Conservation (phyloP, 176 grass and related monocot genomes). For the Poa pratensis region DNA sequence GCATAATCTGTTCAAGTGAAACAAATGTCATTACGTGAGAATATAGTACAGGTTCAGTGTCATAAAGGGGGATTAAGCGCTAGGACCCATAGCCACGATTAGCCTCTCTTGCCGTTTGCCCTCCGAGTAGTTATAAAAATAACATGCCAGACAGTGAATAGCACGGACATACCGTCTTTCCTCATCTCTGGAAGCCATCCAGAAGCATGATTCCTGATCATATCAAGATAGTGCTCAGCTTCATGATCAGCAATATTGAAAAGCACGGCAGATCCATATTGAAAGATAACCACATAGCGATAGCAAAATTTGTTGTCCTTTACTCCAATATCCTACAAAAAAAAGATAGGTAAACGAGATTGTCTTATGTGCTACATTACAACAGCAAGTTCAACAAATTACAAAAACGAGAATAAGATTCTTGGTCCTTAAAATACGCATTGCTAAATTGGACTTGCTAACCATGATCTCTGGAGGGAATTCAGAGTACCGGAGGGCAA, state of each 20-base stretch:
- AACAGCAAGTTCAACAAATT: neutral
- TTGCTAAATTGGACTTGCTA: slow-evolving; percentile 32
- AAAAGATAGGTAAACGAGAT: neutral
- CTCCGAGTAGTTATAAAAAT: neutral
- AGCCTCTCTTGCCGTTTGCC: neutral
- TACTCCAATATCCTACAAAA: slow-evolving; percentile 64
- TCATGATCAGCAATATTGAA: slow-evolving; percentile 97
- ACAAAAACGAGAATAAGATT: neutral
- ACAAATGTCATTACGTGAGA: slow-evolving; percentile 20
- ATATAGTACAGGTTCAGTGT: neutral
- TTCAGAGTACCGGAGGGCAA: slow-evolving; percentile 76
- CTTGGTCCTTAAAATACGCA: neutral
- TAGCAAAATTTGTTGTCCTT: slow-evolving; percentile 73
- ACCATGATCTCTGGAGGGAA: slow-evolving; percentile 76
- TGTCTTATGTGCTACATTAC: slow-evolving; percentile 1
- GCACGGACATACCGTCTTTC: slow-evolving; percentile 72
- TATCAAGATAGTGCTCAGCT: slow-evolving; percentile 85
- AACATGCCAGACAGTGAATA: slow-evolving; percentile 4
- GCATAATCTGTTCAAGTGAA: slow-evolving; percentile 76
- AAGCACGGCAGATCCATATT: slow-evolving; percentile 89
- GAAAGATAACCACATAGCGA: slow-evolving; percentile 85
- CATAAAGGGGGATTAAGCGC: neutral
- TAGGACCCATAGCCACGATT: neutral
- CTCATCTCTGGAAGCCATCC: slow-evolving; percentile 86
- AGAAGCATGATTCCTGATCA: slow-evolving; percentile 85